Percentiles rank a stretch among this genome's conserved stretches.
These are phyloP conservation scores for Sordariomycetes sp. DNA, from an alignment of 2,329 filamentous ascomycete species.

Conservation along the genomic window DNA sequence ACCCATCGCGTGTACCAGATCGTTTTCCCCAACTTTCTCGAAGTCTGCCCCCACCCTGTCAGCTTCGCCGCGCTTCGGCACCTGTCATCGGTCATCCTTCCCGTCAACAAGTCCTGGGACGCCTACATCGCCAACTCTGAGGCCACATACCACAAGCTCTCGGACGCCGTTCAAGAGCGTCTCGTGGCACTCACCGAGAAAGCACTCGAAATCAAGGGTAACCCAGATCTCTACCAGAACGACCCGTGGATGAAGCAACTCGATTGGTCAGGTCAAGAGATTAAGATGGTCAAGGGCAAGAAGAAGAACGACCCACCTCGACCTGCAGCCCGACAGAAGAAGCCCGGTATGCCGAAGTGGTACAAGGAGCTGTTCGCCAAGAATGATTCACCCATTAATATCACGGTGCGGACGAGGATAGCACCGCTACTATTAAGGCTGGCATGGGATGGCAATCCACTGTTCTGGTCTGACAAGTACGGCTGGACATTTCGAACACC, in stretches of 20 bases:
- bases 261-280: constrained; percentile 90
- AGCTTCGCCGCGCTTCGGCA: constrained; percentile 92
- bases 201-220: constrained; percentile 64
- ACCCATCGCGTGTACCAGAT: constrained; percentile 93
- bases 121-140: constrained; percentile 78
- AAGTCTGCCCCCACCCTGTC: constrained; percentile 90
- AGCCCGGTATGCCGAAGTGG: constrained; percentile 90
- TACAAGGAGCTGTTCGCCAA: constrained; percentile 83
- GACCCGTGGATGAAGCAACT: constrained; percentile 92
- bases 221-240: constrained; percentile 58
- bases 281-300: constrained; percentile 86
- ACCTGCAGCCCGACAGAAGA: constrained; percentile 77
- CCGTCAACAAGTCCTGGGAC: constrained; percentile 82
- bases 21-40: constrained; percentile 82
- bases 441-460: constrained; percentile 79
- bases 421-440: constrained; percentile 77
- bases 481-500: constrained; percentile 89
- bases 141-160: constrained; percentile 68
- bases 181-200: constrained; percentile 66
- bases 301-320: constrained; percentile 74
- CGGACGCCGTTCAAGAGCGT: constrained; percentile 68
- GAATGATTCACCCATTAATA: constrained; percentile 56
- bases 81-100: constrained; percentile 86
- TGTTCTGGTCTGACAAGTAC: constrained; percentile 87
- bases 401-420: constrained; percentile 81